Evolutionary conservation across 768 basidiomycete genomes (phyloP), one percentile per base, ranked within the genome.

Genomic region (Suillus occidentalis): DNA sequence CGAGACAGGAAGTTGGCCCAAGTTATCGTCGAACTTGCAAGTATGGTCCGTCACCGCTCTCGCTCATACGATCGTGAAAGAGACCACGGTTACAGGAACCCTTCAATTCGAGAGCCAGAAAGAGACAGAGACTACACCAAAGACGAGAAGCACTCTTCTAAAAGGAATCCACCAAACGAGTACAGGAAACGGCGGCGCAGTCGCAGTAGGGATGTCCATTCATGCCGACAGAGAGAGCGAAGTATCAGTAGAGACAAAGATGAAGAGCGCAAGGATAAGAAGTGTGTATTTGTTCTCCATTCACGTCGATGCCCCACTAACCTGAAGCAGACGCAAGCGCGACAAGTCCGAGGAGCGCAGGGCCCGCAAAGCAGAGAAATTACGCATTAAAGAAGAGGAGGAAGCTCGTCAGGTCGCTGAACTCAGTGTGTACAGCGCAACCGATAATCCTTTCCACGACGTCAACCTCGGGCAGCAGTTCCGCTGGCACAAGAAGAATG

Each of bases 381-480:
- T 87, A 72, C 85, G 90, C 40, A 84, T 87, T 50, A 87, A 81
- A 68, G 91, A 93, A 63, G 93, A 94, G 69, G 95, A 97, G 70
- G 95, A 97, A 72, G 90, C 92, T 28, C 89, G 96, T 34, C 89
- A 91, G 70, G 90, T 97, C 18, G 95, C 94, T 12, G 97, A 99
- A 77, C 85, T 99, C 50, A 96, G 95, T 69, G 91, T 97, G 68
- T 99, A 99, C 81, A 95, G 94, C 69, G 93, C 95, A 56, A 89
- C 89, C 14, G 96, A 99, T 82, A 99, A 99, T 73, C 97, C 97
- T 0, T 99, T 99, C 82, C 94, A 97, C 78, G 97, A 99, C 71
- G 89, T 94, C 67, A 98, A 99, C 76, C 89, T 99, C 39, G 91
- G 89, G 25, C 94, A 98, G 73, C 94, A 96, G 75, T 99, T 99